phyloP scores from a whole-genome alignment of 2,329 filamentous ascomycete genomes.

The Apiospora saccharicola region DNA sequence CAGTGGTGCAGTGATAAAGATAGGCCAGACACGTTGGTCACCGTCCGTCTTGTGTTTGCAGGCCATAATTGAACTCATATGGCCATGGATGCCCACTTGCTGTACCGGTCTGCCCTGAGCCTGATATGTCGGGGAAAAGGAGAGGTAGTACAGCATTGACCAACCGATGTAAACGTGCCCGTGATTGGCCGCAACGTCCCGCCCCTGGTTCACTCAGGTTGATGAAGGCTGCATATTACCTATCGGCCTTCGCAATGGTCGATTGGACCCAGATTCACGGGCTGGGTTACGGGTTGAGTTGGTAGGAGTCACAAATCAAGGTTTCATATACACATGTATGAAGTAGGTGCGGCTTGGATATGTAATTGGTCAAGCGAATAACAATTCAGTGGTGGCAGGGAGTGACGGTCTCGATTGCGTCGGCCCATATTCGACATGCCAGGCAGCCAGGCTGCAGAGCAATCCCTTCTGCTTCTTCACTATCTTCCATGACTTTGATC shows the following conservation, averaged over 20 bases:
- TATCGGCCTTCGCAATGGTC: neutral
- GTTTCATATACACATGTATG: neutral
- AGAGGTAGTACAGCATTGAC: conserved; percentile 1
- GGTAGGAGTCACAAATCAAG: neutral
- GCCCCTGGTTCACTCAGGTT: conserved; percentile 17
- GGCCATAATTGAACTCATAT: neutral
- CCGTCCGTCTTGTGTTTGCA: neutral
- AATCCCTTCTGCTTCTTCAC: neutral
- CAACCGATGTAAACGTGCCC: neutral
- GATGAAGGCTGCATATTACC: neutral
- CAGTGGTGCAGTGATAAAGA: neutral
- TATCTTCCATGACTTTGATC: neutral
- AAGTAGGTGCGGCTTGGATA: neutral
- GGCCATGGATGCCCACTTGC: neutral
- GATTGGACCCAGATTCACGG: neutral
- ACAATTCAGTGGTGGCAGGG: neutral
- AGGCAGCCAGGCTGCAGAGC: neutral
- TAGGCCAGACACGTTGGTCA: neutral
- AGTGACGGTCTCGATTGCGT: neutral
- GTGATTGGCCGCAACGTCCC: neutral
- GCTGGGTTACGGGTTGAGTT: neutral
- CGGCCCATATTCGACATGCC: neutral
- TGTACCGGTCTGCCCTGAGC: neutral
- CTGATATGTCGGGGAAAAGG: neutral
- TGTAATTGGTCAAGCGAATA: neutral